phyloP scores from a whole-genome alignment of 345 rosid species.

The Citrus sinensis region DNA sequence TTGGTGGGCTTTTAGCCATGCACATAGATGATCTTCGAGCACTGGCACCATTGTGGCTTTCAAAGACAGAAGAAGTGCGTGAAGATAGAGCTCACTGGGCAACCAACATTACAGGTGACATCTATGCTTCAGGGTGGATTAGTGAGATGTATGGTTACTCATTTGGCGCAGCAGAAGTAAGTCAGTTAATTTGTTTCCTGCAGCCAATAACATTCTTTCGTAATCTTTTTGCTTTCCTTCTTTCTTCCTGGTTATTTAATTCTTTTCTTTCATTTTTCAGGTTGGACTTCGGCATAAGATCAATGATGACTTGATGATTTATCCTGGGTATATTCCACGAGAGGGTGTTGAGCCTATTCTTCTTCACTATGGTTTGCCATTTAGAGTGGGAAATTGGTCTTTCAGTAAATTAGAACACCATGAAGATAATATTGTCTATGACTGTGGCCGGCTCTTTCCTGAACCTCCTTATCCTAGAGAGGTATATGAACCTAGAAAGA shows the following conservation, averaged over 20 bases:
- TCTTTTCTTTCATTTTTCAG: conserved; percentile 37
- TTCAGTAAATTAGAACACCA: conserved; percentile 87
- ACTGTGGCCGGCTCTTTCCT: conserved; percentile 80
- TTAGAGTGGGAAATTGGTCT: conserved; percentile 91
- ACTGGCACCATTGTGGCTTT: conserved; percentile 92
- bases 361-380: conserved; percentile 89
- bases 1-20: conserved; percentile 98
- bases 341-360: conserved; percentile 85
- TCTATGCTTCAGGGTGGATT: conserved; percentile 93
- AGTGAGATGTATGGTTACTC: conserved; percentile 99
- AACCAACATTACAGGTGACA: conserved; percentile 96
- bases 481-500: conserved; percentile 37
- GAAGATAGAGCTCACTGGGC: conserved; percentile 90
- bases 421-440: conserved; percentile 86
- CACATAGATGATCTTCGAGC: conserved; percentile 91
- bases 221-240: background rate
- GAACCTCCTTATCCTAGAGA: conserved; percentile 98
- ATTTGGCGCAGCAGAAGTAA: conserved; percentile 96
- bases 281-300: conserved; percentile 96
- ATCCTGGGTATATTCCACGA: conserved; percentile 89
- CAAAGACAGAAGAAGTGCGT: conserved; percentile 97
- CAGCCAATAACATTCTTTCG: background rate
- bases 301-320: conserved; percentile 83
- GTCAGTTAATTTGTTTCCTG: conserved; percentile 18
- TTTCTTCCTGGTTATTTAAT: background rate